Evolutionary conservation across 1,284 basidiomycete species (phyloP), one percentile per base, ranked within the genome.

Genomic region (Kalmanozyma brasiliensis): DNA sequence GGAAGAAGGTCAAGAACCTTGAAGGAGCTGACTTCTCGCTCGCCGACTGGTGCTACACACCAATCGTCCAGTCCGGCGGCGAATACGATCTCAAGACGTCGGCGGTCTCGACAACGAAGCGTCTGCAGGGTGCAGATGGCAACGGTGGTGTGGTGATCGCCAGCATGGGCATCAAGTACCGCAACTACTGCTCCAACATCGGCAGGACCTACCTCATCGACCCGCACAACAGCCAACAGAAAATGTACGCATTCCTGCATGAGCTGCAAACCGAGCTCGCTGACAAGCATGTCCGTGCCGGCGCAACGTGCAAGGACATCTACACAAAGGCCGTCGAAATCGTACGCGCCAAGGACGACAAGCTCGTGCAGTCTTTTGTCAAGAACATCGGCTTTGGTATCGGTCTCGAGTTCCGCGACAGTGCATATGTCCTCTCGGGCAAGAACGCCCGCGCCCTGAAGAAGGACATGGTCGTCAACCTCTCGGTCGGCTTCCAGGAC

Each of bases 181-280:
- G 91, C 80, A 91, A 89, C 10, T 98, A 98, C 81, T 94, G 92
- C 79, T 89, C 91, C 29, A 95, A 94, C 82, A 87, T 97, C 64
- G 93, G 91, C 10, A 87, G 95, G 40, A 97, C 93, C 3, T 94
- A 95, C 83, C 91, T 97, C 76, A 93, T 98, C 43, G 93, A 95
- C 81, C 94, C 95, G 2, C 90, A 89, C 72, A 90, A 91, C 79
- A 71, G 64, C 42, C 74, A 76, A 58, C 65, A 73, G 32, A 78
- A 94, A 92, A 86, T 87, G 10, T 96, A 96, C 80, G 87, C 87
- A 33, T 85, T 93, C 29, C 85, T 97, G 34, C 83, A 94, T 30
- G 87, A 89, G 24, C 83, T 97, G 13, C 93, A 98, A 80, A 83
- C 87, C 14, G 91, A 93, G 72, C 84, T 94, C 6, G 82, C 94